phyloP scores from a whole-genome alignment of 768 basidiomycete genomes.

The Hypsizygus marmoreus region DNA sequence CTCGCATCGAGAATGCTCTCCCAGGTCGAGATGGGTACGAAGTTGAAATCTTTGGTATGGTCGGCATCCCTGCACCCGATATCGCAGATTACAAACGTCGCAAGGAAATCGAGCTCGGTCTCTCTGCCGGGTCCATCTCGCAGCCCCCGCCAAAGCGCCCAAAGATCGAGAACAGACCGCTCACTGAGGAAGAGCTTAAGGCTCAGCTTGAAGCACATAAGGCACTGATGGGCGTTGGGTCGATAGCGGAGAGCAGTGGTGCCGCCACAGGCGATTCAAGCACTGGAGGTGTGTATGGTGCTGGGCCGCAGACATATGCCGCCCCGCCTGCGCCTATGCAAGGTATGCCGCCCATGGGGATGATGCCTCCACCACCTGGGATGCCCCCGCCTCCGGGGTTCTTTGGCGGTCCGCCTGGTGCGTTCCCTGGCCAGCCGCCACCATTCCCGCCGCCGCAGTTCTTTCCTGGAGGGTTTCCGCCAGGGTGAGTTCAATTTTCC shows the following conservation, averaged over 20 bases:
- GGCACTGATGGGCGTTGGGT: conserved; percentile 79
- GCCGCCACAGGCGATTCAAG: conserved; percentile 41
- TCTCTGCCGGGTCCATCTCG: conserved; percentile 78
- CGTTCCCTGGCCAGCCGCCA: conserved; percentile 44
- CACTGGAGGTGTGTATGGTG: conserved; percentile 68
- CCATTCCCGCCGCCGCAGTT: conserved; percentile 59
- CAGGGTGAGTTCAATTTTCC: conserved; percentile 45
- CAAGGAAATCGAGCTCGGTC: conserved; percentile 92
- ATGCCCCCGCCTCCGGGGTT: conserved; percentile 41
- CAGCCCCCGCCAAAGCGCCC: conserved; percentile 82
- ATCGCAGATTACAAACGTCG: conserved; percentile 94
- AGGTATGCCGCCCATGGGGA: conserved; percentile 32
- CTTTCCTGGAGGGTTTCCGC: conserved; percentile 54
- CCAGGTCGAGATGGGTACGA: conserved; percentile 98
- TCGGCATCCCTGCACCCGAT: conserved; percentile 93
- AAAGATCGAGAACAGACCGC: conserved; percentile 72
- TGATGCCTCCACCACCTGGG: conserved; percentile 39
- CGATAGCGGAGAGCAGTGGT: conserved; percentile 36
- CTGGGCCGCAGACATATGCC: conserved; percentile 72
- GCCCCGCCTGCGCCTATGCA: conserved; percentile 44
- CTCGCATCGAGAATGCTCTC: conserved; percentile 94
- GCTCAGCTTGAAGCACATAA: conserved; percentile 89
- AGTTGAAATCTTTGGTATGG: conserved; percentile 99
- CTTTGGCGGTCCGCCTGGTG: conserved; percentile 43
- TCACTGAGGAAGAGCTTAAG: conserved; percentile 83